Conservation (phyloP, 1,284 basidiomycete genomes). For the Moesziomyces parantarcticus region DNA sequence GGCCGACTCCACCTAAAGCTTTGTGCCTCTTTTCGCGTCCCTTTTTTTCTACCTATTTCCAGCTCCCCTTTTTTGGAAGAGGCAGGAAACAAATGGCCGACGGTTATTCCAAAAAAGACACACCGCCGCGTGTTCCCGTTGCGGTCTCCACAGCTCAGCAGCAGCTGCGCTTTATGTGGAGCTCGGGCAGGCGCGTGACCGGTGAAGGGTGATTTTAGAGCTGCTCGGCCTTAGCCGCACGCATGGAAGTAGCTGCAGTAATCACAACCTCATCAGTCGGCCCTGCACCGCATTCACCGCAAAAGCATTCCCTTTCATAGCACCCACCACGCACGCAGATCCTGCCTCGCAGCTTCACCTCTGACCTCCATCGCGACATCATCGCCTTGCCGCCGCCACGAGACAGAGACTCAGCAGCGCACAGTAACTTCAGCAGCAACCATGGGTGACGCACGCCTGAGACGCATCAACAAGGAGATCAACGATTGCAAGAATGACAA, state of each 20-base stretch:
- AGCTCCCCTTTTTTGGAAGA: too few species aligned
- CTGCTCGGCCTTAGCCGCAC: neutral
- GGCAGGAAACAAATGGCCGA: neutral
- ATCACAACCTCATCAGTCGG: slow-evolving; percentile 7
- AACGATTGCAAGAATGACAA: slow-evolving; percentile 93
- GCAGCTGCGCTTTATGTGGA: neutral
- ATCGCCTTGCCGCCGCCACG: neutral
- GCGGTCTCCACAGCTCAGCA: neutral
- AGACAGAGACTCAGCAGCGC: neutral
- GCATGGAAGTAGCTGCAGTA: slow-evolving; percentile 11
- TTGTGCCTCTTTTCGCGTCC: neutral
- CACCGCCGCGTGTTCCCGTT: too few species aligned
- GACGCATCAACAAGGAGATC: slow-evolving; percentile 84
- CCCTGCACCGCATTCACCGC: neutral
- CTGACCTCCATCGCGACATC: neutral
- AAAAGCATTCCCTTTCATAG: neutral
- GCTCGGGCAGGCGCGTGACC: too few species aligned
- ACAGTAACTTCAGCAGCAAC: neutral
- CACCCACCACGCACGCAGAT: neutral
- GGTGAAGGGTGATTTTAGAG: slow-evolving; percentile 14
- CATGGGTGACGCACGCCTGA: slow-evolving; percentile 81
- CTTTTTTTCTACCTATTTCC: neutral
- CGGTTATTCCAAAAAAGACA: neutral
- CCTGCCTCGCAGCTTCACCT: neutral
- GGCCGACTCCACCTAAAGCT: neutral